Evolutionary conservation across 257 asterid species (phyloP).

Genomic region (Petrea volubilis): DNA sequence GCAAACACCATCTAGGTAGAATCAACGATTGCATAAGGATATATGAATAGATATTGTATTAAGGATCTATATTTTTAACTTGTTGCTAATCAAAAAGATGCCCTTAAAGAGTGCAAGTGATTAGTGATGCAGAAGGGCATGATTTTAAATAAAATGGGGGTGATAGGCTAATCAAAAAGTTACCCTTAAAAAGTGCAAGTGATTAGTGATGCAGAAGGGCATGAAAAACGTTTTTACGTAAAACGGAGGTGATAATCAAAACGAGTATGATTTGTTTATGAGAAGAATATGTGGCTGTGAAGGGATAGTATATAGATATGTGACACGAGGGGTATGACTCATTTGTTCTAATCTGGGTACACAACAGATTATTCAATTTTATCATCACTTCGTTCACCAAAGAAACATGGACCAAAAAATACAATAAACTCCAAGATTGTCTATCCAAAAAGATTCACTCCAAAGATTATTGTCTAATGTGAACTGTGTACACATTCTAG

Average conservation of each 20-base stretch:
- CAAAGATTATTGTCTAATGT: background rate
- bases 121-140: too few relatives aligned
- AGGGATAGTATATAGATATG: background rate
- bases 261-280: background rate
- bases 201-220: too few relatives aligned
- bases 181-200: too few relatives aligned
- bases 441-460: too few relatives aligned
- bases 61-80: too few relatives aligned
- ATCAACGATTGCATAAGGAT: too few relatives aligned
- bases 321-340: slow-evolving; percentile 31
- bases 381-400: background rate
- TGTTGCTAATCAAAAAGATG: too few relatives aligned
- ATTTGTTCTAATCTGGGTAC: slow-evolving; percentile 17
- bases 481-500: background rate
- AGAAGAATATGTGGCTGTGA: slow-evolving; percentile 21
- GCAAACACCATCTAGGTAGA: too few relatives aligned
- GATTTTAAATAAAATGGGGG: too few relatives aligned
- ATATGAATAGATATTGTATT: too few relatives aligned
- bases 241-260: background rate
- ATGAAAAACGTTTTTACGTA: background rate
- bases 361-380: background rate
- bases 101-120: too few relatives aligned
- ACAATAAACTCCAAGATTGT: background rate
- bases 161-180: too few relatives aligned
- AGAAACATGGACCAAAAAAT: background rate